phyloP scores from a whole-genome alignment of 2,329 filamentous ascomycete genomes.

The Phialophora expanda region DNA sequence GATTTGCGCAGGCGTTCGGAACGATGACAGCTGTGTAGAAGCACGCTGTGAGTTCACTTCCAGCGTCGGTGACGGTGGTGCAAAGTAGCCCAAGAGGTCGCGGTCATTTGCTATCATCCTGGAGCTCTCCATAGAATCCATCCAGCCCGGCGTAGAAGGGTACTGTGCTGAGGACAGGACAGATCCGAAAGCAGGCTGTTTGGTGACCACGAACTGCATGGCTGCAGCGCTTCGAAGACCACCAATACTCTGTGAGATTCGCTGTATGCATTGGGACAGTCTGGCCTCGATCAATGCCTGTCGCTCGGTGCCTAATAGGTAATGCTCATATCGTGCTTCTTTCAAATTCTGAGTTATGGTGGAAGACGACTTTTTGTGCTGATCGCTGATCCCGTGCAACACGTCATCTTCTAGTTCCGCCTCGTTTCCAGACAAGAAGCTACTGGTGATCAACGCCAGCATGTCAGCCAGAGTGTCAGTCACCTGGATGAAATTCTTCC shows the following conservation, averaged over 20 bases:
- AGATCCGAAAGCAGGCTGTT: slow-evolving; percentile 57
- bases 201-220: slow-evolving; percentile 84
- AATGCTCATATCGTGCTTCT: slow-evolving; percentile 90
- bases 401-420: slow-evolving; percentile 71
- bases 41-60: slow-evolving; percentile 61
- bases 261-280: slow-evolving; percentile 82
- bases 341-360: slow-evolving; percentile 76
- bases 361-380: slow-evolving; percentile 70
- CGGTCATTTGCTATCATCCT: slow-evolving; percentile 11
- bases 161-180: slow-evolving; percentile 34
- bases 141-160: slow-evolving; percentile 31
- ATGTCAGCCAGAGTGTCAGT: slow-evolving; percentile 80
- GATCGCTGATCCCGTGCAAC: slow-evolving; percentile 66
- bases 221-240: slow-evolving; percentile 86
- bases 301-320: slow-evolving; percentile 75
- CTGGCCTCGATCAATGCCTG: slow-evolving; percentile 79
- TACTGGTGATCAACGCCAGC: slow-evolving; percentile 78
- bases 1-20: slow-evolving; percentile 75
- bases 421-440: slow-evolving; percentile 83
- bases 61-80: slow-evolving; percentile 34
- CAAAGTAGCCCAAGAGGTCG: slow-evolving; percentile 19
- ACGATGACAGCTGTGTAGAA: slow-evolving; percentile 37
- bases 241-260: slow-evolving; percentile 84
- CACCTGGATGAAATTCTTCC: slow-evolving; percentile 73
- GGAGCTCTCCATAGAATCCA: slow-evolving; percentile 22